Percentiles rank a stretch among this genome's conserved stretches.
These are phyloP conservation scores for Cladophialophora psammophila DNA, from an alignment of 2,329 filamentous ascomycete species.

Conservation along the genomic window DNA sequence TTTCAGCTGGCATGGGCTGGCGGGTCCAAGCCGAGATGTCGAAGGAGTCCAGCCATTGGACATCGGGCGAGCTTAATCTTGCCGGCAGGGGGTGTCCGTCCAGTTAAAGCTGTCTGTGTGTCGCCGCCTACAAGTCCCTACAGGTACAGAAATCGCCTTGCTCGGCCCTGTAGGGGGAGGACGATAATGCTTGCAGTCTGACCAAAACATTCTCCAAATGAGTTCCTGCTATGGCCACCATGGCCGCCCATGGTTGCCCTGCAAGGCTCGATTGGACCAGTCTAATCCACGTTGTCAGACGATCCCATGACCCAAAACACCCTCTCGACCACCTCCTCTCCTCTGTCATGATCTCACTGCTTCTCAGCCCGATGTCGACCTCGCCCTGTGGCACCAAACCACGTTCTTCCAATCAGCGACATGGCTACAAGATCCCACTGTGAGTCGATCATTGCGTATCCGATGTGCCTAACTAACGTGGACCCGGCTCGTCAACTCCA, in stretches of 20 bases:
- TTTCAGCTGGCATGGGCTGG: slow-evolving; percentile 11
- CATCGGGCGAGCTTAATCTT: slow-evolving; percentile 17
- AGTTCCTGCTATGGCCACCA: too few species aligned
- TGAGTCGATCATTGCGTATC: neutral
- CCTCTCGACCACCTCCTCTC: neutral
- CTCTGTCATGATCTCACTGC: neutral
- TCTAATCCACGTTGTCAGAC: neutral
- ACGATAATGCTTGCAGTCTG: neutral
- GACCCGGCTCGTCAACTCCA: neutral
- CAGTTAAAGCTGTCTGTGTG: slow-evolving; percentile 2
- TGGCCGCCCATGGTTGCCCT: too few species aligned
- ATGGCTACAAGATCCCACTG: neutral
- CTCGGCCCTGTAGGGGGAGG: too few species aligned
- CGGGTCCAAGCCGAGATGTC: neutral
- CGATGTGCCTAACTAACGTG: neutral
- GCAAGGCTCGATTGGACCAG: neutral
- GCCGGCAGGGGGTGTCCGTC: neutral
- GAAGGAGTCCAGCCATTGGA: neutral
- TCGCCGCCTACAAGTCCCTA: neutral
- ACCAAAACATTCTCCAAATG: neutral
- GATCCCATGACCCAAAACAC: neutral
- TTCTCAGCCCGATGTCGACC: neutral
- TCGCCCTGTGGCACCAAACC: neutral
- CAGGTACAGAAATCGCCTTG: neutral
- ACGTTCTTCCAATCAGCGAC: neutral